Evolutionary conservation across 371 early-diverging fungal genomes (phyloP), one percentile per base, ranked within the genome.

Genomic region (Mortierella sp.): DNA sequence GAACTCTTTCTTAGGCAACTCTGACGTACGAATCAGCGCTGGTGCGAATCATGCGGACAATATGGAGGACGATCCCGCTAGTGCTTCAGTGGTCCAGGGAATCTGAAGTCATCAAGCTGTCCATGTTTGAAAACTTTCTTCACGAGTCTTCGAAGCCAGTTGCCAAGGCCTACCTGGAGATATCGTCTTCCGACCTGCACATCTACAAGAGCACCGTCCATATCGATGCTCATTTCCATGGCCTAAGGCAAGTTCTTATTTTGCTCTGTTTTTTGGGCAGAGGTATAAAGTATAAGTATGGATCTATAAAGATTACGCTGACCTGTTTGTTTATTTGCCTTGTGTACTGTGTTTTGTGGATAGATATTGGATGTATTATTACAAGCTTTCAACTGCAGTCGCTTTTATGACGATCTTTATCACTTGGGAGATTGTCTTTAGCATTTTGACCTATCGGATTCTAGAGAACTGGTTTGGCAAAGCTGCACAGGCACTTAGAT

Each of bases 301-400:
- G 4, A 17, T 31, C 39, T 0, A 28, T 54, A 4, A 19, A 68
- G n/a, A 80, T 31, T 11, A 5, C 14, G 15, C 46, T 31, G 2
- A 19, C 32, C 17, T 34, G 80, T n/a, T 50, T 85, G 31, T 72
- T 76, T 4, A 72, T 67, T 39, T 59, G 82, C 4, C 49, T 72
- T 4, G 79, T 82, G 80, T 58, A 63, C 3, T 62, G 59, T 9
- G 46, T 73, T 6, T 42, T 52, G 28, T 8, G 23, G 47, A 17
- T 54, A 86, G 88, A 60, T 73, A 91, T 81, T 85, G 90, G 79
- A 86, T 89, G 96, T 94, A 93, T 78, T 91, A 96, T 72, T 91
- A 92, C 84, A 72, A 86, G 50, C 39, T 89, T 11, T 78, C 89
- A 3, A 93, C 94, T 0, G 93, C 90, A 0, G 46, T 86, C 17